Percentiles rank a stretch among this genome's conserved stretches.
Conservation (phyloP, 2,329 filamentous ascomycete genomes). For the Akanthomyces uredinophilus region DNA sequence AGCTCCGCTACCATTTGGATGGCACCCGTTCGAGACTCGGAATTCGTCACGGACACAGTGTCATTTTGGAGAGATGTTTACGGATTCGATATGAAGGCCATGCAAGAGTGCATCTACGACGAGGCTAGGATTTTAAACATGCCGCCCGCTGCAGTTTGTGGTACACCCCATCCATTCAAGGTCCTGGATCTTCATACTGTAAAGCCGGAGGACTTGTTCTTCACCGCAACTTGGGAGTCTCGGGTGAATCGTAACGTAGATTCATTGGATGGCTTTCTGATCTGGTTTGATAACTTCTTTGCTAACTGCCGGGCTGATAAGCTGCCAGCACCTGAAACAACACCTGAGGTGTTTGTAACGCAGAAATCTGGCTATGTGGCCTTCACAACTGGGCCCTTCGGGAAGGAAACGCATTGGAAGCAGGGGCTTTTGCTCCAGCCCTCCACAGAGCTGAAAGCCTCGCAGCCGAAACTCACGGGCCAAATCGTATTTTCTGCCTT, state of each 20-base stretch:
- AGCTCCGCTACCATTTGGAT: conserved; percentile 79
- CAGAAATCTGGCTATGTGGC: conserved; percentile 59
- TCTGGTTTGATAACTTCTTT: conserved; percentile 97
- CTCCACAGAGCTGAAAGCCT: conserved; percentile 42
- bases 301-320: conserved; percentile 53
- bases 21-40: conserved; percentile 71
- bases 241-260: conserved; percentile 58
- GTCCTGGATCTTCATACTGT: conserved; percentile 72
- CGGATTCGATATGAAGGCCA: conserved; percentile 88
- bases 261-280: conserved; percentile 75
- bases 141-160: conserved; percentile 55
- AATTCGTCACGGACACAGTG: conserved; percentile 72
- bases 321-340: conserved; percentile 46
- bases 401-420: conserved; percentile 82
- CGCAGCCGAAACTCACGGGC: conserved; percentile 57
- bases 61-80: conserved; percentile 90
- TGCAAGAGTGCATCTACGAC: conserved; percentile 77
- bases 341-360: conserved; percentile 58
- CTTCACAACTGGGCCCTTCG: conserved; percentile 80
- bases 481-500: conserved; percentile 66
- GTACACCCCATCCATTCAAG: conserved; percentile 60
- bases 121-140: conserved; percentile 76
- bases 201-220: conserved; percentile 66
- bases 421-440: conserved; percentile 73
- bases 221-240: conserved; percentile 63